Conservation (phyloP, 2,329 filamentous ascomycete genomes). For the Colletotrichum paranaense region DNA sequence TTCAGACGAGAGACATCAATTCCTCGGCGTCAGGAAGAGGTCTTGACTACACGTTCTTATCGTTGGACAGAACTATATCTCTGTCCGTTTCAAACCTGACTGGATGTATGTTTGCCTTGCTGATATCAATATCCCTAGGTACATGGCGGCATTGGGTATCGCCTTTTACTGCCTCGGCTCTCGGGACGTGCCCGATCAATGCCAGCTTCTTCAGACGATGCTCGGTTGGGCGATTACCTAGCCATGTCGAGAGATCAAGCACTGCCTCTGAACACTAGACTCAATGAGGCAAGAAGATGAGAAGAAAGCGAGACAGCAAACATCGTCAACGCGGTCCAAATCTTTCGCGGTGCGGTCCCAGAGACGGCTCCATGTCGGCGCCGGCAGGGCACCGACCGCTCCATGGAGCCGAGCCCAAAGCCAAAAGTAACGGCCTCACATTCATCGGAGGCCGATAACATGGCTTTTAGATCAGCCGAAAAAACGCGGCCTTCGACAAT, state of each 20-base stretch:
- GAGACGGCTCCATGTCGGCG: background rate
- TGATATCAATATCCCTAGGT: background rate
- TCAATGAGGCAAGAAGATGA: background rate
- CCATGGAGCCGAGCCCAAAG: background rate
- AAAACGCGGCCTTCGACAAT: background rate
- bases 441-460: background rate
- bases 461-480: background rate
- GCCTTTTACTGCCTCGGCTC: background rate
- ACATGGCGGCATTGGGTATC: background rate
- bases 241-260: background rate
- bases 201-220: background rate
- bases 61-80: background rate
- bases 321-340: background rate
- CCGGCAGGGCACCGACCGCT: background rate
- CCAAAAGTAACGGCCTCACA: background rate
- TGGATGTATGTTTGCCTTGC: background rate
- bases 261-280: background rate
- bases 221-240: background rate
- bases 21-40: background rate
- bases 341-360: background rate
- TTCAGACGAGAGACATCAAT: background rate
- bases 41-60: background rate
- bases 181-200: background rate
- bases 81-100: background rate
- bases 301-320: background rate